Evolutionary conservation across 176 grass and related monocot genomes (phyloP).

Genomic region (Ananas comosus): DNA sequence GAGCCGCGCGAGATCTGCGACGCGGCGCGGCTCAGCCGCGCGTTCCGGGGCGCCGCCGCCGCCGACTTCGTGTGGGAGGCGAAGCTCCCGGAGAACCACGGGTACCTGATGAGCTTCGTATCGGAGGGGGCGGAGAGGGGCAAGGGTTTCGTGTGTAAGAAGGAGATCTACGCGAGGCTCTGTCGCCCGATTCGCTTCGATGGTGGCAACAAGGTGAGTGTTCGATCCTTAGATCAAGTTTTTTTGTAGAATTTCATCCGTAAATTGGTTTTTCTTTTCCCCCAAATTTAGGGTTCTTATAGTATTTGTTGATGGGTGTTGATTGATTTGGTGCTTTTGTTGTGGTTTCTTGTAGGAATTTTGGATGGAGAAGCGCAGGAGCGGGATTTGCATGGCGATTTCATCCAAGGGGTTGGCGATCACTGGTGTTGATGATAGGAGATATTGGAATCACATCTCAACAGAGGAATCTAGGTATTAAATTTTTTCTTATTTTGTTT

Average conservation of each 20-base stretch:
- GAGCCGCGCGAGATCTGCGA: constrained; percentile 78
- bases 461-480: constrained; percentile 81
- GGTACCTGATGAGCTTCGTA: constrained; percentile 51
- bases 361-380: constrained; percentile 76
- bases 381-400: constrained; percentile 70
- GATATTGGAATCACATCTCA: constrained; percentile 77
- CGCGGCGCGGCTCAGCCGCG: constrained; percentile 51
- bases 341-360: constrained; percentile 46
- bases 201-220: constrained; percentile 47
- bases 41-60: constrained; percentile 58
- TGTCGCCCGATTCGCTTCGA: constrained; percentile 56
- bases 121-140: constrained; percentile 21
- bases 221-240: not conserved
- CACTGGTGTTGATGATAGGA: constrained; percentile 67
- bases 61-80: constrained; percentile 85
- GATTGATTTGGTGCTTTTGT: not conserved
- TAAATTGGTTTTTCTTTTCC: not conserved
- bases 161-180: constrained; percentile 74
- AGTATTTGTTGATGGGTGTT: not conserved
- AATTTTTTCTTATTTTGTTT: not conserved
- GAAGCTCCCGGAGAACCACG: constrained; percentile 78
- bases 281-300: constrained; percentile 4
- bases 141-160: constrained; percentile 29
- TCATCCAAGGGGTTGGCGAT: constrained; percentile 72
- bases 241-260: not conserved